Conservation (phyloP, 306 rosid species). For the Pachyrhizus erosus region DNA sequence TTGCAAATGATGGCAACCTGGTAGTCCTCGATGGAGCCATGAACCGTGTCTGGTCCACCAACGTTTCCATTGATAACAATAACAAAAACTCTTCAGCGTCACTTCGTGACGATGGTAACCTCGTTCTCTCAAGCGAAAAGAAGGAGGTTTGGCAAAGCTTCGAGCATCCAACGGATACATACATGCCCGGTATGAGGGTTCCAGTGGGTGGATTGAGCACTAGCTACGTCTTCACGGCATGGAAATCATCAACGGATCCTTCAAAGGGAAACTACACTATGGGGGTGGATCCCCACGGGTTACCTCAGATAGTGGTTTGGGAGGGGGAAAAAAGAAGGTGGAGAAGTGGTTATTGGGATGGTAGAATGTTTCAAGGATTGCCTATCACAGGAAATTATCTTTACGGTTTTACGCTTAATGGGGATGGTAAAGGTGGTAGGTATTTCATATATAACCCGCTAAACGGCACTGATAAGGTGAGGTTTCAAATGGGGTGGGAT, state of each 20-base stretch:
- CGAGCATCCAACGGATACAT: constrained; percentile 67
- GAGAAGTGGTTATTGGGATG: constrained; percentile 91
- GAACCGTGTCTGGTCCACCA: constrained; percentile 57
- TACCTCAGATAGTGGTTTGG: constrained; percentile 80
- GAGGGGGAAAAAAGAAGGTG: constrained; percentile 60
- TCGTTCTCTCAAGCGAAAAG: constrained; percentile 44
- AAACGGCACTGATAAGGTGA: constrained; percentile 36
- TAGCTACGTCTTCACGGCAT: constrained; percentile 50
- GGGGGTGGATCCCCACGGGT: constrained; percentile 74
- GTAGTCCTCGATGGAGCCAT: constrained; percentile 51
- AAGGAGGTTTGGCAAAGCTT: constrained; percentile 65
- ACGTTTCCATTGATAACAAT: constrained; percentile 3
- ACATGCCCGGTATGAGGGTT: constrained; percentile 71
- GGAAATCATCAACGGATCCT: constrained; percentile 75
- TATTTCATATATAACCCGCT: constrained; percentile 47
- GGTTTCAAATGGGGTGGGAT: constrained; percentile 70
- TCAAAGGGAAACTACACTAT: constrained; percentile 60
- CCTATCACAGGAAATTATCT: constrained; percentile 46
- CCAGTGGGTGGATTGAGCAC: constrained; percentile 26
- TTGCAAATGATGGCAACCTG: constrained; percentile 60
- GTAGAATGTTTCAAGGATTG: constrained; percentile 59
- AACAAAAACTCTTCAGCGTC: constrained; percentile 31
- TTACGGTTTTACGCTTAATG: constrained; percentile 59
- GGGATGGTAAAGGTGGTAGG: constrained; percentile 1
- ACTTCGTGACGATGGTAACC: constrained; percentile 57